These are phyloP conservation scores for Aureobasidium uvarum DNA, from an alignment of 2,329 filamentous ascomycete genomes.

Conservation along the genomic window DNA sequence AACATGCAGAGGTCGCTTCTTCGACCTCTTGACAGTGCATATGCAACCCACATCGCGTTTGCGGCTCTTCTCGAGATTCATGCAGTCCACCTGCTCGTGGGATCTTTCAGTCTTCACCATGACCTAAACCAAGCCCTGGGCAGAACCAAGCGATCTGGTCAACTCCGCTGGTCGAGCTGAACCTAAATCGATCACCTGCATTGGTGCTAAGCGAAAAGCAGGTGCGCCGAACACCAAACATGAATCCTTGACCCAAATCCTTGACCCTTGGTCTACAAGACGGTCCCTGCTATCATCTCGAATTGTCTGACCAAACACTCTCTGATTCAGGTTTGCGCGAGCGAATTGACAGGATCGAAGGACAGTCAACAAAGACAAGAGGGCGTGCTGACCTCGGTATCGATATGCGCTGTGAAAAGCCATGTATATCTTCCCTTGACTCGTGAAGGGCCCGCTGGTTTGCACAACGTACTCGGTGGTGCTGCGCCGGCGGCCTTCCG, in stretches of 20 bases:
- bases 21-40: neutral
- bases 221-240: constrained; percentile 13
- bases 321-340: neutral
- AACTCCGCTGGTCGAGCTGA: constrained; percentile 2
- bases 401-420: neutral
- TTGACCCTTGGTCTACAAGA: constrained; percentile 12
- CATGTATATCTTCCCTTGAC: constrained; percentile 1
- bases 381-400: neutral
- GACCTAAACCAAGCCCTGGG: neutral
- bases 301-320: neutral
- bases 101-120: neutral
- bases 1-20: neutral
- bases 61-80: neutral
- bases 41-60: neutral
- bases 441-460: constrained; percentile 14
- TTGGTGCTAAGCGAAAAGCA: constrained; percentile 21
- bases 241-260: neutral
- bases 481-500: constrained; percentile 20
- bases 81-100: neutral
- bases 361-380: neutral
- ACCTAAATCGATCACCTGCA: constrained; percentile 23
- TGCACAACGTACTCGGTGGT: constrained; percentile 7
- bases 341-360: neutral
- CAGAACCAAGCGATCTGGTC: neutral
- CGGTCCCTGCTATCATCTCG: neutral